Evolutionary conservation across 768 basidiomycete genomes (phyloP), one percentile per base, ranked within the genome.

Genomic region (Cystofilobasidium bisporidii): DNA sequence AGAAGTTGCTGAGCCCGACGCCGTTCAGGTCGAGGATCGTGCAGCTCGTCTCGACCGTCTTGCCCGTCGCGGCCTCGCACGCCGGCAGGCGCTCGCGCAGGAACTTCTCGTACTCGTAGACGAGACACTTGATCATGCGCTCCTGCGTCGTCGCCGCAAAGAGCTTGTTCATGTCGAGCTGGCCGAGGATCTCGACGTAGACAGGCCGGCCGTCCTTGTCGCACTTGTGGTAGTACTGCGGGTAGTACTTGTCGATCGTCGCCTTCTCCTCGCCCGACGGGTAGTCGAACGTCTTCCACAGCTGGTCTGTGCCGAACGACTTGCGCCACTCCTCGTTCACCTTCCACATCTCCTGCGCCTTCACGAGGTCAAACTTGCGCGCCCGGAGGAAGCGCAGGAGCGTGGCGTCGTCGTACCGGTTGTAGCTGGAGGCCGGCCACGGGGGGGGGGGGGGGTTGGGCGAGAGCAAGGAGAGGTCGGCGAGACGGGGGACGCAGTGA

Each of bases 31-130:
- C 93, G 79, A 98, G 83, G 81, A 98, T 92, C 68, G 96, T 97
- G 85, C 94, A 98, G 63, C 85, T 88, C 15, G 94, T 98, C 80
- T 97, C 94, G 76, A 98, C 87, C 65, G 89, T 86, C 78, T 92
- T 87, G 1, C 91, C 92, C 43, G 53, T 56, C 47, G 81, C 79
- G 2, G 82, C 82, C 57, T 76, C 72, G 70, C 87, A 86, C 6
- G 89, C 87, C 50, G 91, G 89, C 53, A 91, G 82, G 47, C 94
- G 89, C 56, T 87, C 82, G 36, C 78, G 80, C 71, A 90, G 78
- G 81, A 87, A 92, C 73, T 85, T 87, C 77, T 98, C 93, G 83
- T 98, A 98, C 77, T 97, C 93, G 74, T 79, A 82, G 38, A 97
- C 89, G 76, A 97, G 86, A 43, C 87, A 88, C 71, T 89, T 82